Evolutionary conservation across 768 basidiomycete genomes (phyloP).

Genomic region (Termitomyces sp.): DNA sequence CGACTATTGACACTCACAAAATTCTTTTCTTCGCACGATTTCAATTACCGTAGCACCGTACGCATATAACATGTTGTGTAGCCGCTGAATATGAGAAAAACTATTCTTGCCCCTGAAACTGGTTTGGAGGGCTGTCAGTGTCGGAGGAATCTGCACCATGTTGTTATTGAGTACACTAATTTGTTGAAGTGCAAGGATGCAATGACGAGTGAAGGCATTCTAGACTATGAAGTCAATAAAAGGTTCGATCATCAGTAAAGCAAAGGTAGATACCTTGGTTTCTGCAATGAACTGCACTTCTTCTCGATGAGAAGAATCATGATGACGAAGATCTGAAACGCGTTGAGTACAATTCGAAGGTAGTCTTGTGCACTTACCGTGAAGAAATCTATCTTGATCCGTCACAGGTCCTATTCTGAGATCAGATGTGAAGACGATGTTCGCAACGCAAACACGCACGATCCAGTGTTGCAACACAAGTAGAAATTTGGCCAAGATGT

Average conservation of each 20-base stretch:
- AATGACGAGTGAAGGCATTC: conserved; percentile 73
- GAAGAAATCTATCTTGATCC: conserved; percentile 47
- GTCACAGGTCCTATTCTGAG: conserved; percentile 38
- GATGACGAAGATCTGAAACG: conserved; percentile 55
- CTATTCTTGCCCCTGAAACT: conserved; percentile 75
- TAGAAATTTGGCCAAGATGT: conserved; percentile 51
- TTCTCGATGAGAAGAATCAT: conserved; percentile 57
- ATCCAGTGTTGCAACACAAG: conserved; percentile 49
- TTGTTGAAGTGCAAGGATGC: conserved; percentile 62
- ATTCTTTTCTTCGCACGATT: conserved; percentile 87
- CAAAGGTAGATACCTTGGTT: conserved; percentile 42
- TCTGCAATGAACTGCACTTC: conserved; percentile 58
- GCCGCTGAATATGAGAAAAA: conserved; percentile 86
- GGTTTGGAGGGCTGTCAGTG: conserved; percentile 61
- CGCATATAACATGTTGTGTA: conserved; percentile 88
- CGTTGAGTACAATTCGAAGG: conserved; percentile 1
- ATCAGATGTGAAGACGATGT: background rate
- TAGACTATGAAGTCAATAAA: conserved; percentile 32
- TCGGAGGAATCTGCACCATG: conserved; percentile 68
- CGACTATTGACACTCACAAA: conserved; percentile 47
- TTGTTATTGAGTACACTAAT: conserved; percentile 82
- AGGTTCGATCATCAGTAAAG: background rate
- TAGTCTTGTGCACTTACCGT: conserved; percentile 35
- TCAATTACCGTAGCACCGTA: conserved; percentile 92
- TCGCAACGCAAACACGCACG: conserved; percentile 27